A percentile compares a stretch with the other conserved stretches of the same genome.
Evolutionary conservation across 1,139 yeast genomes (phyloP).

Genomic region (Geotrichum fermentans): DNA sequence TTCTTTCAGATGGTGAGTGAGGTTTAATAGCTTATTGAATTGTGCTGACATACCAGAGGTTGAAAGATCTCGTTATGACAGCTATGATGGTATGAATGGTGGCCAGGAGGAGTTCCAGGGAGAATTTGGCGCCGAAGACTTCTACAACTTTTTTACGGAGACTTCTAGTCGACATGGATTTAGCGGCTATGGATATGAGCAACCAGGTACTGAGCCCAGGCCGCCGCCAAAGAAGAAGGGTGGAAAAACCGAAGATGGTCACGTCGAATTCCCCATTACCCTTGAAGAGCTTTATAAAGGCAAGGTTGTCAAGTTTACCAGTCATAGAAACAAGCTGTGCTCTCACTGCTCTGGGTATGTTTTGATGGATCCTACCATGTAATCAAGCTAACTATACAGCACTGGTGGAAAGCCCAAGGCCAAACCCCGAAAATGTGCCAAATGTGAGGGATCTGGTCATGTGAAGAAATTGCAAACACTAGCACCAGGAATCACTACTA

Average conservation of each 20-base stretch:
- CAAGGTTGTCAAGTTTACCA: slow-evolving; percentile 67
- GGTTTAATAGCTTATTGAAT: neutral
- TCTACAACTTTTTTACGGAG: slow-evolving; percentile 57
- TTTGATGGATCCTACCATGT: neutral
- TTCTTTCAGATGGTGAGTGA: slow-evolving; percentile 52
- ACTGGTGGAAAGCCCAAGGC: slow-evolving; percentile 66
- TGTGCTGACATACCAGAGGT: slow-evolving; percentile 7
- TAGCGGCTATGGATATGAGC: slow-evolving; percentile 25
- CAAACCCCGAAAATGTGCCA: slow-evolving; percentile 49
- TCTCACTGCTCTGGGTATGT: slow-evolving; percentile 56
- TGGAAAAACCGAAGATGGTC: slow-evolving; percentile 61
- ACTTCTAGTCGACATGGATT: slow-evolving; percentile 26
- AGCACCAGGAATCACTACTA: slow-evolving; percentile 73
- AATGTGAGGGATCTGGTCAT: slow-evolving; percentile 71
- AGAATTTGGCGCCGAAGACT: slow-evolving; percentile 59
- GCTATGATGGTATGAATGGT: slow-evolving; percentile 4
- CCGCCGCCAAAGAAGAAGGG: slow-evolving; percentile 20
- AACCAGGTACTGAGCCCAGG: slow-evolving; percentile 18
- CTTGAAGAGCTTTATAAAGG: slow-evolving; percentile 83
- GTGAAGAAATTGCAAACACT: slow-evolving; percentile 57
- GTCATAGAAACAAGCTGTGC: slow-evolving; percentile 72
- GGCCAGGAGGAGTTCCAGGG: slow-evolving; percentile 27
- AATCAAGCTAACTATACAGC: slow-evolving; percentile 1
- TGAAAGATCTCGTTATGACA: slow-evolving; percentile 19
- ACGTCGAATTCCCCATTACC: slow-evolving; percentile 56